Conservation (phyloP, 2,329 filamentous ascomycete species). For the Cercospora nicotianae region DNA sequence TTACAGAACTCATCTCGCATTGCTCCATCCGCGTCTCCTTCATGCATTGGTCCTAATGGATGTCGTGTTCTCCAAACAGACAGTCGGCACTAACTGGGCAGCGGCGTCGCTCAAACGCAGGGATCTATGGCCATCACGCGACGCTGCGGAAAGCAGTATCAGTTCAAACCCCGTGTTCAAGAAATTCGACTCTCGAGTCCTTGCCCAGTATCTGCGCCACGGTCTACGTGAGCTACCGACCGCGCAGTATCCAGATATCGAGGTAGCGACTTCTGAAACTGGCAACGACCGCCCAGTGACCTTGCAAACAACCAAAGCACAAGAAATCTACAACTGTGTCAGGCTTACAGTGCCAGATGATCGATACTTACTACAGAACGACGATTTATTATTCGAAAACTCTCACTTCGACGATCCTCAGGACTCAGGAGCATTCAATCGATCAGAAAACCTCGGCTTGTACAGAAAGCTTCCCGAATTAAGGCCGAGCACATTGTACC, state of each 20-base stretch:
- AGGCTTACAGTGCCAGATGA: slow-evolving; percentile 40
- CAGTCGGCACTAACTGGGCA: no score
- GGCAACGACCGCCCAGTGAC: slow-evolving; percentile 48
- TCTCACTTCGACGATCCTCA: slow-evolving; percentile 38
- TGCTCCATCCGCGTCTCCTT: no score
- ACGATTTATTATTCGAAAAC: not conserved
- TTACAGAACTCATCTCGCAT: no score
- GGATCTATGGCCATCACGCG: no score
- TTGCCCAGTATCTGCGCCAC: not conserved
- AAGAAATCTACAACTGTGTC: slow-evolving; percentile 62
- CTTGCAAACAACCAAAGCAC: slow-evolving; percentile 78
- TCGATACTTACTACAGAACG: slow-evolving; percentile 38
- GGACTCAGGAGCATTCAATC: slow-evolving; percentile 18
- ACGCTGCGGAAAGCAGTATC: not conserved
- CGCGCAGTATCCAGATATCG: slow-evolving; percentile 44
- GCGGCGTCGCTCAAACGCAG: no score
- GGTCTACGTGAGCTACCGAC: slow-evolving; percentile 22
- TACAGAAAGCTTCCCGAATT: slow-evolving; percentile 60
- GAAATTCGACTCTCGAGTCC: not conserved
- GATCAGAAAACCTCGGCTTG: slow-evolving; percentile 64
- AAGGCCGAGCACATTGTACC: slow-evolving; percentile 65
- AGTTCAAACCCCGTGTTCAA: no score
- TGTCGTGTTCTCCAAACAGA: no score
- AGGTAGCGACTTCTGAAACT: slow-evolving; percentile 19
- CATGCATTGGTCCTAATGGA: no score